Evolutionary conservation across 2,329 filamentous ascomycete species (phyloP), one percentile per base, ranked within the genome.

Genomic region (Bipolaris bicolor): DNA sequence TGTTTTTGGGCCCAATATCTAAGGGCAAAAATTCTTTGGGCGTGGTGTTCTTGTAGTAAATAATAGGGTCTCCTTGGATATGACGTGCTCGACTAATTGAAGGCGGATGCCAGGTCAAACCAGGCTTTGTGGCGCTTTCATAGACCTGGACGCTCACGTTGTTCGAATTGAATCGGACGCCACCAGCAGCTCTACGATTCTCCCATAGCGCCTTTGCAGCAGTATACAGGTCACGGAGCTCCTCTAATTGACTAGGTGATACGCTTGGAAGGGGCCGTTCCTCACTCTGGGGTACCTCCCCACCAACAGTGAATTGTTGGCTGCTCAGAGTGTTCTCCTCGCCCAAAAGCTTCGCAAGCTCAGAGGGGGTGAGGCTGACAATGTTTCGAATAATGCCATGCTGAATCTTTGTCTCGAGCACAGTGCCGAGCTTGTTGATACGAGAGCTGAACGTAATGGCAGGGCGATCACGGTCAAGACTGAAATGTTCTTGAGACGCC

Each of bases 371-470:
- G 13, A 88, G 63, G 24, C 77, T 79, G 16, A 84, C 72, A 1
- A 88, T 81, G 46, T 87, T 87, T 5, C 78, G 78, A 18, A 86
- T 73, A 9, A 75, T 80, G 1, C 86, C 86, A 31, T 83, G 79
- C 33, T 76, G 75, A 18, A 89, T 78, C 43, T 83, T 81, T 7
- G 77, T 80, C 31, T 87, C 85, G 2, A 86, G 64, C 3, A 85
- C 78, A 4, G 82, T 76, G 9, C 85, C 86, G 18, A 79, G 63
- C 1, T 69, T 61, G 58, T 85, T 79, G 39, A 88, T 68, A 56
- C 81, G 82, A 7, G 83, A 83, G 65, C 85, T 88, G 67, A 88
- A 85, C 0, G 86, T 88, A 31, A 89, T 72, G 13, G 82, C 82
- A 2, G 86, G 85, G n/a, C 84, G 79, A 41, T 82, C 74, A 6